These are phyloP conservation scores for Lepidium aucheri DNA, from an alignment of 345 rosid species.

Conservation along the genomic window DNA sequence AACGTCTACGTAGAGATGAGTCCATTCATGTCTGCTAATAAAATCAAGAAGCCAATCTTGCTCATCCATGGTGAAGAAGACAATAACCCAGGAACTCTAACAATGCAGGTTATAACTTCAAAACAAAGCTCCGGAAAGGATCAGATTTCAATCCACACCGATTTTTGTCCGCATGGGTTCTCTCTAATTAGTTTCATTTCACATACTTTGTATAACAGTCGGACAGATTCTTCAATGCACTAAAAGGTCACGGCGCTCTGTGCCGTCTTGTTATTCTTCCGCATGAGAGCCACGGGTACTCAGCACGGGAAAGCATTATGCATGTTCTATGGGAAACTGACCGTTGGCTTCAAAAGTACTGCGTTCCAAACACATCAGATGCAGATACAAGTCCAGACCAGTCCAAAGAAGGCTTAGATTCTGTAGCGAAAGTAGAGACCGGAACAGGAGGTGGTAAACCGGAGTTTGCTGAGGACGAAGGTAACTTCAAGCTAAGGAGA, in stretches of 20 bases:
- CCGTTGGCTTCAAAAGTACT: slow-evolving; percentile 87
- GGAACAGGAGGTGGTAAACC: slow-evolving; percentile 57
- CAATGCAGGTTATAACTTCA: slow-evolving; percentile 70
- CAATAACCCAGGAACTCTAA: slow-evolving; percentile 88
- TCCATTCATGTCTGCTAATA: slow-evolving; percentile 93
- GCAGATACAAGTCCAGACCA: slow-evolving; percentile 33
- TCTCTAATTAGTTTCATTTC: slow-evolving; percentile 11
- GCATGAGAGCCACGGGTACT: slow-evolving; percentile 93
- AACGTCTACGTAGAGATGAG: slow-evolving; percentile 88
- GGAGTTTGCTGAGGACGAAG: slow-evolving; percentile 38
- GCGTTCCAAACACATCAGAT: slow-evolving; percentile 51
- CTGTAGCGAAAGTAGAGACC: slow-evolving; percentile 38
- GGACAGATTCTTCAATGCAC: slow-evolving; percentile 88
- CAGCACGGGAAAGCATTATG: slow-evolving; percentile 95
- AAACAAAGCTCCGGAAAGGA: neutral
- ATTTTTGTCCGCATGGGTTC: neutral
- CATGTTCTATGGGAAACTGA: slow-evolving; percentile 98
- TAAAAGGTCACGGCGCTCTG: slow-evolving; percentile 93
- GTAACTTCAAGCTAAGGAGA: slow-evolving; percentile 38
- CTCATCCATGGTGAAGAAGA: slow-evolving; percentile 99
- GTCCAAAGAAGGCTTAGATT: slow-evolving; percentile 29
- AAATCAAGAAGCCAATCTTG: slow-evolving; percentile 90
- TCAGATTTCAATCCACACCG: neutral
- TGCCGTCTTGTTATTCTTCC: slow-evolving; percentile 87
- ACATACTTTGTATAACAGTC: slow-evolving; percentile 43